Conservation (phyloP, 1,284 basidiomycete species). For the Irpex lacteus region DNA sequence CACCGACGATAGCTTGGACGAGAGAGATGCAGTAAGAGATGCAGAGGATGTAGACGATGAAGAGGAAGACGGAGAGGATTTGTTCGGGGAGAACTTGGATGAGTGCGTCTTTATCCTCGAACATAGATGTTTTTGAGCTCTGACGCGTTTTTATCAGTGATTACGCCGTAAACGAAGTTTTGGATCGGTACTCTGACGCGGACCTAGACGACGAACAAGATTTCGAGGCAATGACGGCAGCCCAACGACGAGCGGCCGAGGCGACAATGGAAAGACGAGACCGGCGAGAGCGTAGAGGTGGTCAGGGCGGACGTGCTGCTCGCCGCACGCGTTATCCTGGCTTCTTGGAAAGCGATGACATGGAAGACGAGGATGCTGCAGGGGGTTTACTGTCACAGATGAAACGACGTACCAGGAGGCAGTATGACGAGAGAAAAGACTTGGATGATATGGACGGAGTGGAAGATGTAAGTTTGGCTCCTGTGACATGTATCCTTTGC, state of each 20-base stretch:
- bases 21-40: constrained; percentile 72
- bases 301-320: constrained; percentile 66
- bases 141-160: constrained; percentile 54
- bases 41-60: constrained; percentile 67
- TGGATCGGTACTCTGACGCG: constrained; percentile 87
- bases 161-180: constrained; percentile 78
- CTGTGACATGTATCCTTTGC: neutral
- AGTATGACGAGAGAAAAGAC: constrained; percentile 86
- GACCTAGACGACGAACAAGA: constrained; percentile 87
- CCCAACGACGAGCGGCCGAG: constrained; percentile 83
- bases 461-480: constrained; percentile 61
- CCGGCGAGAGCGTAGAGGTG: constrained; percentile 66
- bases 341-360: constrained; percentile 73
- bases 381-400: constrained; percentile 59
- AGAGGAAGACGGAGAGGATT: constrained; percentile 89
- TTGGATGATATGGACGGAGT: constrained; percentile 83
- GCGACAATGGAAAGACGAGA: constrained; percentile 87
- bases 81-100: constrained; percentile 81
- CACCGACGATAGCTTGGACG: constrained; percentile 79
- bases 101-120: constrained; percentile 55
- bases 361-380: constrained; percentile 25
- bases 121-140: neutral
- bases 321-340: constrained; percentile 78
- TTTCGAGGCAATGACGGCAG: constrained; percentile 69
- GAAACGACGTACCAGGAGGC: constrained; percentile 75